These are phyloP conservation scores for Carpinus fangiana DNA, from an alignment of 306 rosid genomes.

Conservation along the genomic window DNA sequence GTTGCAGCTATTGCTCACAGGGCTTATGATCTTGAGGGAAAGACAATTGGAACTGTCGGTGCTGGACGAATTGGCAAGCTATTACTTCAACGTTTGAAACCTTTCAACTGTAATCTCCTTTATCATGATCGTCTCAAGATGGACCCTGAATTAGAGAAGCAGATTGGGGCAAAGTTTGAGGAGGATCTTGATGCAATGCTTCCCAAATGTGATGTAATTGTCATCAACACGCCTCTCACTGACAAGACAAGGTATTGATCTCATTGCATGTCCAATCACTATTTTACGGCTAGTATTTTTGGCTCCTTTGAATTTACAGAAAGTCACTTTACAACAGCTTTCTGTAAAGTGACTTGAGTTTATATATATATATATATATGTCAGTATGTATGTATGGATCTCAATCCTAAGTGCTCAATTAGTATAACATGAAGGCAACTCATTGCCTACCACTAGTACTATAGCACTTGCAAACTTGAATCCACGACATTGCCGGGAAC, in stretches of 20 bases:
- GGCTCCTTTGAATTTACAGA: background rate
- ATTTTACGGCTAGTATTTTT: background rate
- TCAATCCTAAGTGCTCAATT: too few relatives aligned
- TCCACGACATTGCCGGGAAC: background rate
- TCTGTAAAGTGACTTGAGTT: too few relatives aligned
- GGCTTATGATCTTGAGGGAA: constrained; percentile 95
- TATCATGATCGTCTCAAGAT: constrained; percentile 79
- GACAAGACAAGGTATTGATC: constrained; percentile 72
- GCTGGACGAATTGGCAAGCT: constrained; percentile 90
- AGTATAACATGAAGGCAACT: background rate
- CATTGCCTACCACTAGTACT: background rate
- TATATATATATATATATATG: too few relatives aligned
- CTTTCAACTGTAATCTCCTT: constrained; percentile 87
- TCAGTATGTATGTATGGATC: too few relatives aligned
- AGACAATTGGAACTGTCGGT: constrained; percentile 85
- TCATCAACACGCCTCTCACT: constrained; percentile 88
- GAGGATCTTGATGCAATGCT: constrained; percentile 96
- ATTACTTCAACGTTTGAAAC: constrained; percentile 84
- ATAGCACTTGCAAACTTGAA: background rate
- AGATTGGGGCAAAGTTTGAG: constrained; percentile 82
- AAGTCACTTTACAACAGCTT: too few relatives aligned
- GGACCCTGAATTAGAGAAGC: constrained; percentile 68
- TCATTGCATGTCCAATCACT: too few relatives aligned
- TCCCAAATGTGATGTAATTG: constrained; percentile 88
- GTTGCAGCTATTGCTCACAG: constrained; percentile 91